Conservation (phyloP, 768 basidiomycete genomes). For the Pleurotus ostreatus region DNA sequence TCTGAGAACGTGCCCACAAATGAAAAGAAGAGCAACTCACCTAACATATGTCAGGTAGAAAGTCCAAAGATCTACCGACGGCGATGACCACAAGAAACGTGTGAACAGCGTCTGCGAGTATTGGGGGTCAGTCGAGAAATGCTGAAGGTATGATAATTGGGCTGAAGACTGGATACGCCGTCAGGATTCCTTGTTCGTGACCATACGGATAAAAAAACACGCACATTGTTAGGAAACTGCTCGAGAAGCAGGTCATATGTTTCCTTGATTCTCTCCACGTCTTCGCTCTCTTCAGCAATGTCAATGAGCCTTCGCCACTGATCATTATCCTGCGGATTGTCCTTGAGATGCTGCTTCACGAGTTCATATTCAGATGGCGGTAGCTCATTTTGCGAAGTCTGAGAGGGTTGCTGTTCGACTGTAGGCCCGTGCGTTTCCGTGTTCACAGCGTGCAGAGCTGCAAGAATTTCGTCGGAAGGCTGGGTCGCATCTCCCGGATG, state of each 20-base stretch:
- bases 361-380: conserved; percentile 66
- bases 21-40: conserved; percentile 35
- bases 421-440: conserved; percentile 9
- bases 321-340: conserved; percentile 72
- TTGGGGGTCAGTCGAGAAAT: conserved; percentile 60
- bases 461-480: conserved; percentile 10
- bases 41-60: conserved; percentile 94
- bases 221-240: conserved; percentile 89
- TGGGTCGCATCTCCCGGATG: conserved; percentile 2
- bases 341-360: conserved; percentile 54
- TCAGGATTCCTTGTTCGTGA: background rate
- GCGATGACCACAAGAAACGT: conserved; percentile 78
- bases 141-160: conserved; percentile 81
- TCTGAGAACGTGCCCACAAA: background rate
- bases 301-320: conserved; percentile 76
- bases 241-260: conserved; percentile 81
- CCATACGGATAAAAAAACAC: conserved; percentile 27
- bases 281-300: conserved; percentile 70
- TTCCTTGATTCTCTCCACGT: conserved; percentile 75
- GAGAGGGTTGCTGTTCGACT: conserved; percentile 24
- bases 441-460: conserved; percentile 5
- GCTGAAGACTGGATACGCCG: conserved; percentile 56
- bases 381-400: conserved; percentile 24
- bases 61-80: conserved; percentile 88
- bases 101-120: conserved; percentile 89